A percentile compares a stretch with the other conserved stretches of the same genome.
Evolutionary conservation across 2,329 filamentous ascomycete genomes (phyloP).

Genomic region (Ophiocordyceps camponoti-rufipedis): DNA sequence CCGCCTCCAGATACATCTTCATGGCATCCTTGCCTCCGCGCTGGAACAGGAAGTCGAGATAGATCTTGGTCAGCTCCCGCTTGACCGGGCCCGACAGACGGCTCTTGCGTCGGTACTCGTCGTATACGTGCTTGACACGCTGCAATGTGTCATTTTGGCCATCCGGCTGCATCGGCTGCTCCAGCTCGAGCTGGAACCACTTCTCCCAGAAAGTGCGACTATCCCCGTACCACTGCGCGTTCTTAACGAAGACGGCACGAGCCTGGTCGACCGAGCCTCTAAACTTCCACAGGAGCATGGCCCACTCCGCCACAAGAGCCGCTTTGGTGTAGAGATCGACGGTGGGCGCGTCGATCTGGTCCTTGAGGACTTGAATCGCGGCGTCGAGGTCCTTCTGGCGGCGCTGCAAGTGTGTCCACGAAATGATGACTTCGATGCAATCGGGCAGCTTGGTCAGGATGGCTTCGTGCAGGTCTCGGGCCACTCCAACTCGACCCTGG

Average conservation of each 20-base stretch:
- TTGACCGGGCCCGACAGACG: conserved; percentile 48
- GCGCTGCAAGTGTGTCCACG: conserved; percentile 71
- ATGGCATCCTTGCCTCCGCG: conserved; percentile 68
- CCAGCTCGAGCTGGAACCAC: conserved; percentile 77
- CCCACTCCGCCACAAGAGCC: conserved; percentile 76
- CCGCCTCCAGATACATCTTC: conserved; percentile 68
- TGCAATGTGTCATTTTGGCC: conserved; percentile 47
- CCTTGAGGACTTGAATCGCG: conserved; percentile 67
- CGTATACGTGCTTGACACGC: conserved; percentile 65
- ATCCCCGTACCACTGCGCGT: conserved; percentile 68
- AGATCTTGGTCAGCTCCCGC: conserved; percentile 58
- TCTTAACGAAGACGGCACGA: conserved; percentile 65
- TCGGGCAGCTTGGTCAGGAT: conserved; percentile 62
- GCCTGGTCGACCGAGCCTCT: conserved; percentile 68
- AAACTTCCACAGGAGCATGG: conserved; percentile 68
- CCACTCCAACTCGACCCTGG: conserved; percentile 55
- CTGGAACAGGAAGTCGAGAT: conserved; percentile 71
- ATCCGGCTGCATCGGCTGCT: conserved; percentile 52
- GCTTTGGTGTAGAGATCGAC: conserved; percentile 70
- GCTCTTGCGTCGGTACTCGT: conserved; percentile 56
- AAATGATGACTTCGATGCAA: conserved; percentile 74
- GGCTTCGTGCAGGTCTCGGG: conserved; percentile 67
- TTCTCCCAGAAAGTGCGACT: conserved; percentile 79
- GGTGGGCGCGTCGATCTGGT: conserved; percentile 55
- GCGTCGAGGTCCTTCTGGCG: conserved; percentile 70